A percentile compares a stretch with the other conserved stretches of the same genome.
Conservation (phyloP, 768 basidiomycete genomes). For the Suillus plorans region DNA sequence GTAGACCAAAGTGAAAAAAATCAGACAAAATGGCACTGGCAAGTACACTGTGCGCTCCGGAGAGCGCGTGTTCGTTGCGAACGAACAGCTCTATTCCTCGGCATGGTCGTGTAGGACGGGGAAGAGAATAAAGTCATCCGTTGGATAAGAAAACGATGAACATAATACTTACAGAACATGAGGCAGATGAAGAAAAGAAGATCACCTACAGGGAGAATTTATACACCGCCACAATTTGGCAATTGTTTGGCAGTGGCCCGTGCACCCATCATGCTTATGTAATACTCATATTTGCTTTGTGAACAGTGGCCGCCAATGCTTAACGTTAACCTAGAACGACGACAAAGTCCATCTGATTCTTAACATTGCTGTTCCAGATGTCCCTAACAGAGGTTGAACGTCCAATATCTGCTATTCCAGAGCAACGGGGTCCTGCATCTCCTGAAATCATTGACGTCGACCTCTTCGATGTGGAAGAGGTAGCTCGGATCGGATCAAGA, state of each 20-base stretch:
- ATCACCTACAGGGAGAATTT: slow-evolving; percentile 13
- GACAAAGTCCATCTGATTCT: slow-evolving; percentile 13
- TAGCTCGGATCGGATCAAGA: slow-evolving; percentile 25
- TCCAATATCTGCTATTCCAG: slow-evolving; percentile 8
- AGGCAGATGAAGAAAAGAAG: slow-evolving; percentile 16
- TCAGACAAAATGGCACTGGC: slow-evolving; percentile 91
- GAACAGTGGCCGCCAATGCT: background rate
- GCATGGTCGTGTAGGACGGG: slow-evolving; percentile 90
- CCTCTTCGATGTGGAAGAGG: slow-evolving; percentile 35
- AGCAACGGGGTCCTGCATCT: slow-evolving; percentile 17
- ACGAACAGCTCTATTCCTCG: slow-evolving; percentile 79
- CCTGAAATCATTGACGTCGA: slow-evolving; percentile 47
- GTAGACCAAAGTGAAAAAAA: slow-evolving; percentile 12
- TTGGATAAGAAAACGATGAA: slow-evolving; percentile 5
- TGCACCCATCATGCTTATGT: slow-evolving; percentile 27
- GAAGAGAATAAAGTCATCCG: slow-evolving; percentile 86
- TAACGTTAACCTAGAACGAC: slow-evolving; percentile 14
- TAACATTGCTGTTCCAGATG: slow-evolving; percentile 18
- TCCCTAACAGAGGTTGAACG: slow-evolving; percentile 15
- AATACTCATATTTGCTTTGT: slow-evolving; percentile 15
- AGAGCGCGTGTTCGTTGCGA: slow-evolving; percentile 71
- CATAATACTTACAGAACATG: background rate
- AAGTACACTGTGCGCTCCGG: slow-evolving; percentile 71
- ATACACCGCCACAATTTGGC: slow-evolving; percentile 27
- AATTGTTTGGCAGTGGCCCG: slow-evolving; percentile 31